These are phyloP conservation scores for Ceratocystis destructans DNA, from an alignment of 2,329 filamentous ascomycete species.

Conservation along the genomic window DNA sequence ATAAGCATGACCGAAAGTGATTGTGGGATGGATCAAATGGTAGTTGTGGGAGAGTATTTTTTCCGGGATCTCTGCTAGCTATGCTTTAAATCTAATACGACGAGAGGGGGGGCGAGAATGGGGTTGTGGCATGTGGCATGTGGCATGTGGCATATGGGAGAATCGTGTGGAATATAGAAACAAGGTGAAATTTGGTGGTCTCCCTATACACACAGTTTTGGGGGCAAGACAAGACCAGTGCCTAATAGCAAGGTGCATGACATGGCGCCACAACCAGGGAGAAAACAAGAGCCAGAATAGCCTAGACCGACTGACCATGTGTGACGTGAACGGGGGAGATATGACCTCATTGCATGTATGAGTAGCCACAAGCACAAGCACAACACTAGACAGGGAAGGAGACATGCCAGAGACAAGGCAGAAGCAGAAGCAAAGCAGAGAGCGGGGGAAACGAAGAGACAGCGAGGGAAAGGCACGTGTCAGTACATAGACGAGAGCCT, in stretches of 20 bases:
- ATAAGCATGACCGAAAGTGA: constrained; percentile 8
- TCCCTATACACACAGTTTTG: background rate
- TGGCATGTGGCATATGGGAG: background rate
- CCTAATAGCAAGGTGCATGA: background rate
- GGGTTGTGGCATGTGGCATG: too few species aligned
- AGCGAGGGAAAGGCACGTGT: background rate
- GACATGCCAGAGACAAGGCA: background rate
- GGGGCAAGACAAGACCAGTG: background rate
- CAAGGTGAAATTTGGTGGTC: background rate
- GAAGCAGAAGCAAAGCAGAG: background rate
- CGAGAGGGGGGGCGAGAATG: background rate
- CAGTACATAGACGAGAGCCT: background rate
- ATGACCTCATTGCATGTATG: background rate
- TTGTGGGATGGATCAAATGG: constrained; percentile 12
- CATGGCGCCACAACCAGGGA: background rate
- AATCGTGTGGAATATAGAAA: background rate
- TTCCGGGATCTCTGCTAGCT: background rate
- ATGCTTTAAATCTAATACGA: background rate
- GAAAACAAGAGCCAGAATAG: background rate
- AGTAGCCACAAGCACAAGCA: background rate
- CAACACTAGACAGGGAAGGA: background rate
- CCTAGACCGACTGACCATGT: background rate
- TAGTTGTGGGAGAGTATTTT: constrained; percentile 10
- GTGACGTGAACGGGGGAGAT: background rate
- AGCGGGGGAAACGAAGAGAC: background rate